These are phyloP conservation scores for Dendrobium nobile DNA, from an alignment of 106 monocot genomes.

Conservation along the genomic window DNA sequence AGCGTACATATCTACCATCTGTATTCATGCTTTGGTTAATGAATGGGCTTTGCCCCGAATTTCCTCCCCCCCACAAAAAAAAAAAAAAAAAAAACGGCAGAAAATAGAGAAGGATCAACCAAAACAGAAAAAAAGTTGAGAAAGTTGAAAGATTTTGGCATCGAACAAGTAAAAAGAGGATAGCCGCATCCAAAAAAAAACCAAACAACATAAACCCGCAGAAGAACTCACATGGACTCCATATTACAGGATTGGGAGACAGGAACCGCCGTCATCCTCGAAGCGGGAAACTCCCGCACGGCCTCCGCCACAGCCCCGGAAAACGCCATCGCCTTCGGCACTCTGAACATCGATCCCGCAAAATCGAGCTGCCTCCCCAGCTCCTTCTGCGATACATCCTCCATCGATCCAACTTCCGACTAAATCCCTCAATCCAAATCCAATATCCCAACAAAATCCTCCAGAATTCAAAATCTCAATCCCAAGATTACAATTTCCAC, in stretches of 20 bases:
- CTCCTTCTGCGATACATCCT: constrained; percentile 3
- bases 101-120: neutral
- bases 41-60: no score
- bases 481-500: neutral
- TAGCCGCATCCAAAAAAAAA: neutral
- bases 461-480: neutral
- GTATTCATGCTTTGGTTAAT: no score
- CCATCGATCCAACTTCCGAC: neutral
- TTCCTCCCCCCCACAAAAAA: neutral
- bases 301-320: neutral
- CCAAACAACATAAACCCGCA: neutral
- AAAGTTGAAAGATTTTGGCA: neutral
- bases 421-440: constrained; percentile 1
- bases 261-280: neutral
- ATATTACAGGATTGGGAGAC: neutral
- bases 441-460: neutral
- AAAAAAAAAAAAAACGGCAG: neutral
- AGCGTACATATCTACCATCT: no score
- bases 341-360: no score
- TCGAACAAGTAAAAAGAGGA: neutral
- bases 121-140: neutral
- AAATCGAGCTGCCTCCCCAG: neutral
- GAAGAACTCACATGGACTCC: neutral
- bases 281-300: neutral
- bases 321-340: neutral